Base-by-base conservation (phyloP, 305 asterid genomes). In the Rubia occidens region DNA sequence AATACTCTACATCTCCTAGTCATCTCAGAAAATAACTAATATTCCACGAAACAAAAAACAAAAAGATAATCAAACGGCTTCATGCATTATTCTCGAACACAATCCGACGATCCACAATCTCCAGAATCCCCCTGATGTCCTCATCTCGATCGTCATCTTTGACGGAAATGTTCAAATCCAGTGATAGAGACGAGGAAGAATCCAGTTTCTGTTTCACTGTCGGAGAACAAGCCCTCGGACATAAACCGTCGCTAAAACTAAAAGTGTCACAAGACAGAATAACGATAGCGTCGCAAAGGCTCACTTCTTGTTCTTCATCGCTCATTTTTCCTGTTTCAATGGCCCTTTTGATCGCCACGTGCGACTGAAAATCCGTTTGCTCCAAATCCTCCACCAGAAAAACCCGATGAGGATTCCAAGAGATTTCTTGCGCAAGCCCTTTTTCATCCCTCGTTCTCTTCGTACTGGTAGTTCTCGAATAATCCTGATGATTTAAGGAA, bases 261-360 rank as follows among this genome's bases (percentile, higher is more conserved):
- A 86, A 83, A n/a, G 82, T 76, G 67, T 85, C 95, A 15, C 87
- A 78, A 6, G 92, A 80, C 53, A 93, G 62, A 13, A 94, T 72
- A 44, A 94, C 60, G 79, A 94, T 83, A 35, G 97, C 99, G 45
- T 94, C 99, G 18, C 75, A n/a, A 13, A 94, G 74, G 9, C 85
- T 70, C 44, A 88, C 77, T 20, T 83, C 92, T 45, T 82, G 87
- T 8, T 87, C 88, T 73, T 64, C 71, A 9, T 5, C 72, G 3
- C 43, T 49, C 3, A 64, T 63, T 24, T 69, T 81, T 2, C 99
- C 99, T 24, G 72, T 84, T 18, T 89, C 85, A 53, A 90, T 90
- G 6, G 90, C 95, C 72, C 78, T 80, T 42, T 86, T 87, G 37
- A 94, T 76, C 2, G 81, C 80, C 77, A 80, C 47, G 43, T 70